Conservation (phyloP, 139 green algal genomes). For the Desmodesmus armatus region DNA sequence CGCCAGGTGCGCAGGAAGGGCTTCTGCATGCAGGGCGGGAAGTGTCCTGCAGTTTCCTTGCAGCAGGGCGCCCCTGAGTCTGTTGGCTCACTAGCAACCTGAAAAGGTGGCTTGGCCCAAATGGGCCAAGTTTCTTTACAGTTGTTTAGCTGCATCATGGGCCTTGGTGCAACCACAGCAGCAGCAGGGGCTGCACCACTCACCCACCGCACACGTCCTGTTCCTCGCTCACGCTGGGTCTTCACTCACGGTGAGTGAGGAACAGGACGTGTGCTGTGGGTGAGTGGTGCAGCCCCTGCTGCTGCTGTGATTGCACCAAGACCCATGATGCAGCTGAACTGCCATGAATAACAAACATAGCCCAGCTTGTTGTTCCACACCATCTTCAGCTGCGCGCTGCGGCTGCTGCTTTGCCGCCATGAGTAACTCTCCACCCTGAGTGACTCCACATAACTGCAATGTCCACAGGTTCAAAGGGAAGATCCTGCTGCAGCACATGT, state of each 20-base stretch:
- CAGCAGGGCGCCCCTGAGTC: not conserved
- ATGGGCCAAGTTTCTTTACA: not conserved
- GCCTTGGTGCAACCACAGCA: not conserved
- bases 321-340: not conserved
- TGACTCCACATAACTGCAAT: too few species aligned
- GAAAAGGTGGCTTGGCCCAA: too few species aligned
- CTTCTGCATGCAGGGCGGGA: not conserved
- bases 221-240: too few species aligned
- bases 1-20: constrained; percentile 22
- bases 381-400: not conserved
- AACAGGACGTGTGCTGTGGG: too few species aligned
- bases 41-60: not conserved
- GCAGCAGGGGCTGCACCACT: too few species aligned
- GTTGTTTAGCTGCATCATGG: not conserved
- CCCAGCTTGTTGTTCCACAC: not conserved
- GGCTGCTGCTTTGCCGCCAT: too few species aligned
- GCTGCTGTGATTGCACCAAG: not conserved
- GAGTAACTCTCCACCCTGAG: too few species aligned
- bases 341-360: too few species aligned
- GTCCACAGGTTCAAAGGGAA: constrained; percentile 25
- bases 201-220: too few species aligned
- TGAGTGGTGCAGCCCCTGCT: too few species aligned
- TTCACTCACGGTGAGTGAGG: too few species aligned
- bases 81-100: not conserved
- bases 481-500: constrained; percentile 16